A percentile compares a stretch with the other conserved stretches of the same genome.
These are phyloP conservation scores for Cucurbita maxima DNA, from an alignment of 306 rosid genomes.

Conservation along the genomic window DNA sequence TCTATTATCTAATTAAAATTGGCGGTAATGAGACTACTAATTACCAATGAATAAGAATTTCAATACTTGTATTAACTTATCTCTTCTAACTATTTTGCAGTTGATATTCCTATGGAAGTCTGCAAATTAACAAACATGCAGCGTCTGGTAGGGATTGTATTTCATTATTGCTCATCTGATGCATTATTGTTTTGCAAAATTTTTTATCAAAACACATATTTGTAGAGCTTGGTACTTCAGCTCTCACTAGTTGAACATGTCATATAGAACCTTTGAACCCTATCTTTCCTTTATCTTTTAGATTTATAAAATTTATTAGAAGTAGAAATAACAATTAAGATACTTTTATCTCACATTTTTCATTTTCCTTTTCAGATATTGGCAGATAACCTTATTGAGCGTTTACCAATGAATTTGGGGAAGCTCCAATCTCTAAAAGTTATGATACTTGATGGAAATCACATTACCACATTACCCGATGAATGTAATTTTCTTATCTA, in stretches of 20 bases:
- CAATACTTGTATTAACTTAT: neutral
- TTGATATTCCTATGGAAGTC: conserved; percentile 64
- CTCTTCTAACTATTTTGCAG: conserved; percentile 31
- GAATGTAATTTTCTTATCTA: conserved; percentile 76
- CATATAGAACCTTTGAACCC: neutral
- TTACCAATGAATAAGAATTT: neutral
- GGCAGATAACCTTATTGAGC: conserved; percentile 67
- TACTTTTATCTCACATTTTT: neutral
- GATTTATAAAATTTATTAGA: neutral
- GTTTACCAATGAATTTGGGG: conserved; percentile 75
- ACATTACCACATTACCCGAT: conserved; percentile 75
- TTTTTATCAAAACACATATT: neutral
- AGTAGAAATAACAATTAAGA: neutral
- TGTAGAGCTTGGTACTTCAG: neutral
- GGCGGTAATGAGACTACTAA: neutral
- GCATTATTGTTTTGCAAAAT: neutral
- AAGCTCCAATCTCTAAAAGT: conserved; percentile 77
- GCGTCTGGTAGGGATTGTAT: conserved; percentile 47
- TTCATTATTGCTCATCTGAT: conserved; percentile 5
- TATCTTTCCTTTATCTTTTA: neutral
- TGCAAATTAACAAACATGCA: conserved; percentile 69
- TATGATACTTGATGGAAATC: conserved; percentile 75
- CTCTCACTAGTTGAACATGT: neutral
- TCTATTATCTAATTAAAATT: neutral
- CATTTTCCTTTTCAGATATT: conserved; percentile 35